Conservation (phyloP, 176 grass and related monocot species). For the Aegilops umbellulata region DNA sequence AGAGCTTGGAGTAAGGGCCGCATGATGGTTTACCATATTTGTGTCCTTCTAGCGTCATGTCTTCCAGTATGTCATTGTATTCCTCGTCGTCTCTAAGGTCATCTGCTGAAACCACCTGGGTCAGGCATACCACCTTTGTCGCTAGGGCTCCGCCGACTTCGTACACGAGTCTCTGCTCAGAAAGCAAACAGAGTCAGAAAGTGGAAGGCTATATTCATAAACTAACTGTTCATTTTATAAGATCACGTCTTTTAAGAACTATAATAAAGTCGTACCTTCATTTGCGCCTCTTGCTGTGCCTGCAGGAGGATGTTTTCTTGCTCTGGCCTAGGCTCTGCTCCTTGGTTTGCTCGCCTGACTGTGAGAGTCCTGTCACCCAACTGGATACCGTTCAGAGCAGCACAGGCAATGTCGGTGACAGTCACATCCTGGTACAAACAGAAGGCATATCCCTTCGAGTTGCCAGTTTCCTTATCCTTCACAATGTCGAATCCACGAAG, state of each 20-base stretch:
- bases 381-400: slow-evolving; percentile 91
- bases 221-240: background rate
- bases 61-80: slow-evolving; percentile 83
- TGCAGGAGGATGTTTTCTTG: slow-evolving; percentile 80
- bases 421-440: slow-evolving; percentile 88
- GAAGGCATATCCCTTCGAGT: slow-evolving; percentile 96
- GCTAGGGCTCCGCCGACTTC: slow-evolving; percentile 77
- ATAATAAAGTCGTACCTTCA: slow-evolving; percentile 56
- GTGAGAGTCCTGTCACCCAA: slow-evolving; percentile 98
- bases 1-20: background rate
- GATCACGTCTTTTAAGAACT: background rate
- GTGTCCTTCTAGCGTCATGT: slow-evolving; percentile 82
- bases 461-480: slow-evolving; percentile 94
- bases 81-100: slow-evolving; percentile 85
- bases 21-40: slow-evolving; percentile 60
- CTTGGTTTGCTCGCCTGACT: slow-evolving; percentile 90
- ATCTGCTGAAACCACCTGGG: slow-evolving; percentile 63
- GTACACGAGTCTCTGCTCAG: slow-evolving; percentile 61
- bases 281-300: slow-evolving; percentile 83
- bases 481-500: slow-evolving; percentile 94
- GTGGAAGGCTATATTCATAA: background rate
- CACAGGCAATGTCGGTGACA: slow-evolving; percentile 92
- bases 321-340: slow-evolving; percentile 77
- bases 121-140: slow-evolving; percentile 81
- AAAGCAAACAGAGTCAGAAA: slow-evolving; percentile 27